Conservation (phyloP, 2,329 filamentous ascomycete species). For the Eurotiales sp. region DNA sequence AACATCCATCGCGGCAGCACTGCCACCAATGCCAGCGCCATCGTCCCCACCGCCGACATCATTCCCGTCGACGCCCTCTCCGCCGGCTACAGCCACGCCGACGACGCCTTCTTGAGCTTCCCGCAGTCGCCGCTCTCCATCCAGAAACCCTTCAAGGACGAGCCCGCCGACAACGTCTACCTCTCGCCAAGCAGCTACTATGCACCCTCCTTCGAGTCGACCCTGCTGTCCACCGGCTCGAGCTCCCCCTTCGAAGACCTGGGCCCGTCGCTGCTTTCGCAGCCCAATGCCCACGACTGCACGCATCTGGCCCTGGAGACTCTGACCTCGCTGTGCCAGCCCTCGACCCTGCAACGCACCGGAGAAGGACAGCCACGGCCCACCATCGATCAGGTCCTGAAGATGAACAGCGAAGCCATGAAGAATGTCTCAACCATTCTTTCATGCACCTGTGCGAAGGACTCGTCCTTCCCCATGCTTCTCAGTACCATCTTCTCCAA, state of each 20-base stretch:
- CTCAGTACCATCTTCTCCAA: conserved; percentile 16
- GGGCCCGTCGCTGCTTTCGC: conserved; percentile 10
- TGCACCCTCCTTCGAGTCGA: conserved; percentile 13
- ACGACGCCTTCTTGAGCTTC: conserved; percentile 9
- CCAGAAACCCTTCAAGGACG: conserved; percentile 13
- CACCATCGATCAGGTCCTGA: conserved; percentile 16
- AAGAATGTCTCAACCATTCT: conserved; percentile 14
- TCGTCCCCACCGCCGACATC: conserved; percentile 7
- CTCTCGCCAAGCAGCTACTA: conserved; percentile 15
- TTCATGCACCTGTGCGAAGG: conserved; percentile 15
- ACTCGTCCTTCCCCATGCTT: conserved; percentile 15
- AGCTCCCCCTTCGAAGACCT: conserved; percentile 10
- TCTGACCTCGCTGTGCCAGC: conserved; percentile 11
- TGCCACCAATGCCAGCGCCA: background rate
- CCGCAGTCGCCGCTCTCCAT: conserved; percentile 2
- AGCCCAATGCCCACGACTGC: conserved; percentile 14
- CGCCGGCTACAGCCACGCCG: conserved; percentile 8
- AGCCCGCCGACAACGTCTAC: conserved; percentile 14
- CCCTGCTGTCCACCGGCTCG: conserved; percentile 8
- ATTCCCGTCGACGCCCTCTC: conserved; percentile 9
- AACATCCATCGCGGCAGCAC: too few species aligned
- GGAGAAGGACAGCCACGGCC: conserved; percentile 14
- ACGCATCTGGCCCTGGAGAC: conserved; percentile 14
- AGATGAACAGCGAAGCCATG: conserved; percentile 15
- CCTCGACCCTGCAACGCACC: conserved; percentile 13